Percentiles rank a stretch among this genome's conserved stretches.
These are phyloP conservation scores for Neonectria ditissima DNA, from an alignment of 2,329 filamentous ascomycete species.

Conservation along the genomic window DNA sequence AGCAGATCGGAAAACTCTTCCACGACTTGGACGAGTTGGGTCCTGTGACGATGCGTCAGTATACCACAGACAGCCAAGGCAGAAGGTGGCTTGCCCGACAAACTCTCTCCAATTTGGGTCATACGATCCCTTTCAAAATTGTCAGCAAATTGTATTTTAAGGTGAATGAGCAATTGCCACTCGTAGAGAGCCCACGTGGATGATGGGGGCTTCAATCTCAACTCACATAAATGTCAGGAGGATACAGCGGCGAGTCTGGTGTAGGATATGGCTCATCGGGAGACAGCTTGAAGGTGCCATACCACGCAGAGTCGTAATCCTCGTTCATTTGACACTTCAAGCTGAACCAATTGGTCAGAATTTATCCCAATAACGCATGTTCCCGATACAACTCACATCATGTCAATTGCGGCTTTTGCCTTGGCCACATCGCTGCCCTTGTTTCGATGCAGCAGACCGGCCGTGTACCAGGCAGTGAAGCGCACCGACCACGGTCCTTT, in stretches of 20 bases:
- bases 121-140: slow-evolving; percentile 20
- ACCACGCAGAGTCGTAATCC: slow-evolving; percentile 55
- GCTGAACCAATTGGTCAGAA: slow-evolving; percentile 16
- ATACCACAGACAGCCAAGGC: neutral
- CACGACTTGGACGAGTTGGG: slow-evolving; percentile 51
- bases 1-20: slow-evolving; percentile 51
- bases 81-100: slow-evolving; percentile 42
- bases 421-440: slow-evolving; percentile 50
- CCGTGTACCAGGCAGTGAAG: slow-evolving; percentile 58
- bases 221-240: slow-evolving; percentile 29
- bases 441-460: slow-evolving; percentile 52
- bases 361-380: neutral
- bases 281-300: slow-evolving; percentile 55
- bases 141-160: too few relatives aligned
- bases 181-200: neutral
- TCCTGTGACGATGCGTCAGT: slow-evolving; percentile 27
- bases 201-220: neutral
- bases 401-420: slow-evolving; percentile 51
- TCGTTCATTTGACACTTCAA: slow-evolving; percentile 51
- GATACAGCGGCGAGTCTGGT: slow-evolving; percentile 47
- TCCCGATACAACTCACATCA: slow-evolving; percentile 43
- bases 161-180: too few relatives aligned
- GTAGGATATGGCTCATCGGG: slow-evolving; percentile 55
- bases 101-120: slow-evolving; percentile 55
- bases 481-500: slow-evolving; percentile 57